Conservation (phyloP, 2,329 filamentous ascomycete genomes). For the Aspergillus phoenicis region DNA sequence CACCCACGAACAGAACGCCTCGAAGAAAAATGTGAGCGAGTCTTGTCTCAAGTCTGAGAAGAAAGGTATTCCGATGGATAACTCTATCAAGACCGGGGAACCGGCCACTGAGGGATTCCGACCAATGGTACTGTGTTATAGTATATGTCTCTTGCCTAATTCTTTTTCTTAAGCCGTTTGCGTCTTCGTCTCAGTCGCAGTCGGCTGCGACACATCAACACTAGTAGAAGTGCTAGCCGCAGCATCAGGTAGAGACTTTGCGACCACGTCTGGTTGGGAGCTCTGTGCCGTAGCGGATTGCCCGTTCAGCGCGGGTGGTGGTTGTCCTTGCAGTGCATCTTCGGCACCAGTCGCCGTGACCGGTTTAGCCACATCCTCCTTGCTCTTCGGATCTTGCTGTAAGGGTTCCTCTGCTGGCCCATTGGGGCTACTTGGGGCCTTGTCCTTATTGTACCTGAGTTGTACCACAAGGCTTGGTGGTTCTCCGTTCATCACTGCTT, state of each 20-base stretch:
- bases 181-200: neutral
- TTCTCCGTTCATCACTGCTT: slow-evolving; percentile 53
- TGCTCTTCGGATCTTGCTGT: slow-evolving; percentile 9
- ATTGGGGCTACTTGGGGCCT: slow-evolving; percentile 22
- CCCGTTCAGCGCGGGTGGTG: slow-evolving; percentile 9
- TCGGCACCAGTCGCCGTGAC: slow-evolving; percentile 4
- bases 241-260: slow-evolving; percentile 1
- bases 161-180: neutral
- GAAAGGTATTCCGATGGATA: neutral
- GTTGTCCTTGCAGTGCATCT: slow-evolving; percentile 6
- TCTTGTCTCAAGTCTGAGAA: neutral
- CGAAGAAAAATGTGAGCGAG: neutral
- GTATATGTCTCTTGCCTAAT: neutral
- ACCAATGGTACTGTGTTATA: neutral
- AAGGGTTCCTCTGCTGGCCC: slow-evolving; percentile 22
- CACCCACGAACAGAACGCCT: slow-evolving; percentile 2
- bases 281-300: neutral
- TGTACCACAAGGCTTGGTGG: slow-evolving; percentile 73
- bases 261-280: neutral
- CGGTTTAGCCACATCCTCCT: slow-evolving; percentile 14
- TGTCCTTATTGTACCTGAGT: slow-evolving; percentile 53
- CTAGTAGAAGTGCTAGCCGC: neutral
- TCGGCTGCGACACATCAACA: neutral
- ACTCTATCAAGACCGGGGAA: neutral
- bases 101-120: neutral